These are phyloP conservation scores for Parastagonospora avenae DNA, from an alignment of 2,329 filamentous ascomycete genomes.

Conservation along the genomic window DNA sequence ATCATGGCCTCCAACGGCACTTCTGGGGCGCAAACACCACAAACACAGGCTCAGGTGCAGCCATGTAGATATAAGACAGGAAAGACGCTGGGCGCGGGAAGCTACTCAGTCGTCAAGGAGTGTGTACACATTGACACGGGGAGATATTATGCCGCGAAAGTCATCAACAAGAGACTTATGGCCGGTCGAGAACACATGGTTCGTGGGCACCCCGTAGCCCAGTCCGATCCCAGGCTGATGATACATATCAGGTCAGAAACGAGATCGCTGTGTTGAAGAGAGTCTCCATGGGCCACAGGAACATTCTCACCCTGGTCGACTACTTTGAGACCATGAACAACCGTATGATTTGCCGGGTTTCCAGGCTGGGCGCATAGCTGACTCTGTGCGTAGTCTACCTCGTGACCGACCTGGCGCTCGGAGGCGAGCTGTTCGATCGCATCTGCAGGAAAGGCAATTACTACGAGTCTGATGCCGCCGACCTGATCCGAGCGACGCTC, in stretches of 20 bases:
- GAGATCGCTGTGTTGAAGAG: conserved; percentile 97
- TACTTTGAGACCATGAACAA: conserved; percentile 99
- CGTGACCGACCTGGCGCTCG: conserved; percentile 93
- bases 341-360: conserved; percentile 53
- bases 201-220: conserved; percentile 17
- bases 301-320: conserved; percentile 96
- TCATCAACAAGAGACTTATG: conserved; percentile 99
- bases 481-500: conserved; percentile 90
- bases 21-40: conserved; percentile 37
- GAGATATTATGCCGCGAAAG: conserved; percentile 97
- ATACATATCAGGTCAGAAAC: conserved; percentile 76
- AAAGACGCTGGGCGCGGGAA: conserved; percentile 94
- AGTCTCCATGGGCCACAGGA: conserved; percentile 99
- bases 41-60: conserved; percentile 68
- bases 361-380: conserved; percentile 5
- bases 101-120: conserved; percentile 98
- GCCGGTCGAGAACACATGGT: conserved; percentile 98
- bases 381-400: conserved; percentile 71
- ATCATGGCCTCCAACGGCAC: conserved; percentile 40
- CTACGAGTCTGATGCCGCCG: conserved; percentile 95
- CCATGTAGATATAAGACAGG: conserved; percentile 98
- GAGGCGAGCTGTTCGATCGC: conserved; percentile 95
- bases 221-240: conserved; percentile 4
- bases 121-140: conserved; percentile 98
- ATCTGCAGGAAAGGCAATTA: conserved; percentile 99